Conservation (phyloP, 306 rosid species). For the Dicorynia guianensis region DNA sequence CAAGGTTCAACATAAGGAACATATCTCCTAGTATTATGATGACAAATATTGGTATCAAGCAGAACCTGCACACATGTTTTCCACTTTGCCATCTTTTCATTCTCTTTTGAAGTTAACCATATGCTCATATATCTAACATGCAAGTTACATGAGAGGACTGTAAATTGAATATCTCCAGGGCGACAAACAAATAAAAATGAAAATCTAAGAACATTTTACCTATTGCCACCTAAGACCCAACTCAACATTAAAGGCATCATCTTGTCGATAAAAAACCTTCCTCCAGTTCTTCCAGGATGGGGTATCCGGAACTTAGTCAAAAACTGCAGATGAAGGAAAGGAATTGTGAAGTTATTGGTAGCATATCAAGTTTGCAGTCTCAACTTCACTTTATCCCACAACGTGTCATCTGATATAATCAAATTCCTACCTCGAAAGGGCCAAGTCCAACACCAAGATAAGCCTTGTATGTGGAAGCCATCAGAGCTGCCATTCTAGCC, state of each 20-base stretch:
- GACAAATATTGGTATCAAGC: neutral
- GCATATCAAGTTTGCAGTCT: neutral
- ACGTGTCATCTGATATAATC: constrained; percentile 5
- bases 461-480: constrained; percentile 96
- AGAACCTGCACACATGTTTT: constrained; percentile 13
- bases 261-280: constrained; percentile 75
- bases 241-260: constrained; percentile 90
- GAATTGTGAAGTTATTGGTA: constrained; percentile 9
- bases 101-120: constrained; percentile 2
- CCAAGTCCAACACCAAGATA: constrained; percentile 96
- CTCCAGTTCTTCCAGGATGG: constrained; percentile 96
- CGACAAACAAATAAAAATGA: constrained; percentile 21
- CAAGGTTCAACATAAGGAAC: neutral
- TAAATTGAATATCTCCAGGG: constrained; percentile 11
- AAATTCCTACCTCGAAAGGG: constrained; percentile 74
- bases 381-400: constrained; percentile 31
- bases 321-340: constrained; percentile 59
- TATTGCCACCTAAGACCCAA: constrained; percentile 98
- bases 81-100: constrained; percentile 21
- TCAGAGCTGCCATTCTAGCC: constrained; percentile 98
- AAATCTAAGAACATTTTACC: constrained; percentile 54
- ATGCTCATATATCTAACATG: constrained; percentile 29
- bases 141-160: constrained; percentile 22
- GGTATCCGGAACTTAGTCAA: constrained; percentile 90
- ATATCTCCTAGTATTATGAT: neutral